A percentile compares a stretch with the other conserved stretches of the same genome.
Conservation (phyloP, 1,284 basidiomycete species). For the Somion occarium region DNA sequence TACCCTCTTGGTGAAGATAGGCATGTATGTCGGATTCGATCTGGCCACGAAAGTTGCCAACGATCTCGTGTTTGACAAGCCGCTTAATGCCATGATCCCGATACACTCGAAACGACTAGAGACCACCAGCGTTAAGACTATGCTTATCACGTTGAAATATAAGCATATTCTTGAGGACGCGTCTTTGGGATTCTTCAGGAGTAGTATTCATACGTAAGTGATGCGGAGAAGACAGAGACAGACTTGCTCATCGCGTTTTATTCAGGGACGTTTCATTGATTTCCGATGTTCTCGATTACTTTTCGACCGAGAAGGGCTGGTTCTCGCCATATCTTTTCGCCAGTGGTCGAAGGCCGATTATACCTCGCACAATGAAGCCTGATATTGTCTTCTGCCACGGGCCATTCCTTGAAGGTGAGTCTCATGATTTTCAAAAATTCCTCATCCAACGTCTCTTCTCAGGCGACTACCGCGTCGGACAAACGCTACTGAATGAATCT, state of each 20-base stretch:
- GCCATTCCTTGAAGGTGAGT: slow-evolving; percentile 50
- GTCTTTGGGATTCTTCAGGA: slow-evolving; percentile 55
- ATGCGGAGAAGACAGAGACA: not conserved
- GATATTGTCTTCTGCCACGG: slow-evolving; percentile 66
- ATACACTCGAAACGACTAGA: slow-evolving; percentile 47
- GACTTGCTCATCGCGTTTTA: not conserved
- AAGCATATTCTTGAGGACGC: slow-evolving; percentile 58
- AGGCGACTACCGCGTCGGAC: slow-evolving; percentile 60
- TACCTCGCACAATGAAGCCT: slow-evolving; percentile 57
- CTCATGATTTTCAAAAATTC: not conserved
- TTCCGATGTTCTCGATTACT: slow-evolving; percentile 57
- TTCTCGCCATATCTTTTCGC: slow-evolving; percentile 65
- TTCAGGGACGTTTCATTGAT: slow-evolving; percentile 50
- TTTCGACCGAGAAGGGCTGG: slow-evolving; percentile 62
- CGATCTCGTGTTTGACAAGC: slow-evolving; percentile 48
- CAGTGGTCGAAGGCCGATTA: slow-evolving; percentile 52
- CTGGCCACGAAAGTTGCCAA: slow-evolving; percentile 45
- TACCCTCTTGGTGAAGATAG: slow-evolving; percentile 51
- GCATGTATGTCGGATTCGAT: slow-evolving; percentile 50
- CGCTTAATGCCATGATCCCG: slow-evolving; percentile 45
- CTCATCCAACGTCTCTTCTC: not conserved
- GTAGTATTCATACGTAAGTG: slow-evolving; percentile 49
- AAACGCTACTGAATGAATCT: slow-evolving; percentile 51
- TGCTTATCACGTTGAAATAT: slow-evolving; percentile 57
- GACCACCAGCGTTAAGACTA: slow-evolving; percentile 53